Conservation (phyloP, 352 stramenopile genomes). For the Globisporangium okanoganense region DNA sequence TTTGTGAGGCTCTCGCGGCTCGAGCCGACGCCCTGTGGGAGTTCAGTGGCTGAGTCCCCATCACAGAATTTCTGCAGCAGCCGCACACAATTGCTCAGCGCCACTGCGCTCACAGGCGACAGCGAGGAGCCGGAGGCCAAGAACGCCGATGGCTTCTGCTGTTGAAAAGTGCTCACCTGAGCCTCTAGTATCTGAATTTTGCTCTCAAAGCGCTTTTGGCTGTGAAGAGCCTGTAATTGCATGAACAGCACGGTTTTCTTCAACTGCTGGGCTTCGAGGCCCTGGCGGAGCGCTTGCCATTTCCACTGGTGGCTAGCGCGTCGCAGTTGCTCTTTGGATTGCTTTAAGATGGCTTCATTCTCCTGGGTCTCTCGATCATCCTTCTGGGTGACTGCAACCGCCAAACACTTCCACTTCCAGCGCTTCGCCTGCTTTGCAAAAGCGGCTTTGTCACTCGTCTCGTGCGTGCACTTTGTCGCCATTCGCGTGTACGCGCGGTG, state of each 20-base stretch:
- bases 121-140: constrained; percentile 1
- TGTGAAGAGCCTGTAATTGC: constrained; percentile 3
- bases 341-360: not conserved
- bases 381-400: constrained; percentile 16
- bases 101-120: constrained; percentile 25
- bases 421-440: constrained; percentile 13
- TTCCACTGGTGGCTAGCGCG: not conserved
- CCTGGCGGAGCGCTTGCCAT: constrained; percentile 21
- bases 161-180: not conserved
- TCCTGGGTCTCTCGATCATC: constrained; percentile 2
- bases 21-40: constrained; percentile 12
- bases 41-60: constrained; percentile 12
- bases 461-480: constrained; percentile 3
- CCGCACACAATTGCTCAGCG: constrained; percentile 41
- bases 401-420: constrained; percentile 34
- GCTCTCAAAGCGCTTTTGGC: constrained; percentile 5
- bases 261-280: constrained; percentile 17
- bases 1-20: constrained; percentile 12
- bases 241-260: constrained; percentile 13
- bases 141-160: not conserved
- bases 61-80: constrained; percentile 42
- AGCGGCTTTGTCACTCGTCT: not conserved
- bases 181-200: constrained; percentile 21
- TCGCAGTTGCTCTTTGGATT: not conserved
- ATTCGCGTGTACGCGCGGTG: constrained; percentile 20